A percentile compares a stretch with the other conserved stretches of the same genome.
phyloP scores from a whole-genome alignment of 2,329 filamentous ascomycete species.

The Teratosphaeria destructans region DNA sequence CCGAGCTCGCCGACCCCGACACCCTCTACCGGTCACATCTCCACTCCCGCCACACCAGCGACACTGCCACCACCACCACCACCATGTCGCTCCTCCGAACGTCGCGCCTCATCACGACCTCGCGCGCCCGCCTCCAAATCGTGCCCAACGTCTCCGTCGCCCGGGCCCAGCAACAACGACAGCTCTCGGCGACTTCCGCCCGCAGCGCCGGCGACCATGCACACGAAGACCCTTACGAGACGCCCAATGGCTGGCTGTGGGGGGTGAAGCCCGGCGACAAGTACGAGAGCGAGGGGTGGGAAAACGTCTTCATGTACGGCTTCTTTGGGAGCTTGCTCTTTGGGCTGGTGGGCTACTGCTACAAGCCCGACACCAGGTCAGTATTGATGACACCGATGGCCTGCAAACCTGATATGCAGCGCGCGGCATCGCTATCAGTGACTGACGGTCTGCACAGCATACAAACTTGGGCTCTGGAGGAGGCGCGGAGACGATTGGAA shows the following conservation, averaged over 20 bases:
- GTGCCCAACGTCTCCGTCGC: conserved; percentile 19
- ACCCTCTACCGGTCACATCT: conserved; percentile 2
- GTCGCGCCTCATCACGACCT: conserved; percentile 19
- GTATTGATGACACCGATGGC: conserved; percentile 23
- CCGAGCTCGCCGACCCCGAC: not conserved
- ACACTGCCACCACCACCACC: conserved; percentile 2
- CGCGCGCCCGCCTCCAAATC: conserved; percentile 24
- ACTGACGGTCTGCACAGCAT: conserved; percentile 50
- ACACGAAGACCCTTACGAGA: conserved; percentile 74
- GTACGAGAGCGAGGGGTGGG: conserved; percentile 93
- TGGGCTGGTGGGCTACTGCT: conserved; percentile 73
- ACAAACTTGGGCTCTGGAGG: conserved; percentile 98
- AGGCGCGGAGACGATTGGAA: conserved; percentile 89
- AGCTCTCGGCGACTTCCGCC: conserved; percentile 23
- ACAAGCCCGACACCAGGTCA: conserved; percentile 98
- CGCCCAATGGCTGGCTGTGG: conserved; percentile 84
- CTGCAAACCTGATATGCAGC: not conserved
- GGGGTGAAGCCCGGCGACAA: conserved; percentile 93
- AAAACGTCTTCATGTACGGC: conserved; percentile 73
- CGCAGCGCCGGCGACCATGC: conserved; percentile 45
- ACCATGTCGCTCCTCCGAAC: conserved; percentile 21
- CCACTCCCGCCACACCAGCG: conserved; percentile 2
- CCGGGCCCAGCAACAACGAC: conserved; percentile 17
- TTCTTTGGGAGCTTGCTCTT: conserved; percentile 69
- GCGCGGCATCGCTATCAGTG: not conserved